Percentiles rank a stretch among this genome's conserved stretches.
Conservation (phyloP, 2,329 filamentous ascomycete genomes). For the Rosellinia necatrix region DNA sequence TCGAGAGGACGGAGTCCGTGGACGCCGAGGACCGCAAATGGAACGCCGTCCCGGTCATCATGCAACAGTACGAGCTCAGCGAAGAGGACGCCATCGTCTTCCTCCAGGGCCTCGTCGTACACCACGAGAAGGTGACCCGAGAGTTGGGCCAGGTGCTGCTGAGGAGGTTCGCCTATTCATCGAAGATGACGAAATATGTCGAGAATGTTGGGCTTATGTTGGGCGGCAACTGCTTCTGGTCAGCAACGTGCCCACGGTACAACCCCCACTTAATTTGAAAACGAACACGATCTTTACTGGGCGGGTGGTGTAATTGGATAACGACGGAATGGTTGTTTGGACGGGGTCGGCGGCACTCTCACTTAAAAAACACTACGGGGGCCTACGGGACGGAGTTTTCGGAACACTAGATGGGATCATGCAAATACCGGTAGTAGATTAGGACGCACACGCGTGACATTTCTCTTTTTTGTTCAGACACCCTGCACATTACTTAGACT, state of each 20-base stretch:
- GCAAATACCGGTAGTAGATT: slow-evolving; percentile 23
- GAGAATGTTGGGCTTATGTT: slow-evolving; percentile 29
- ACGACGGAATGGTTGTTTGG: neutral
- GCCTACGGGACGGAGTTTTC: slow-evolving; percentile 8
- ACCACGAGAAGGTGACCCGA: slow-evolving; percentile 28
- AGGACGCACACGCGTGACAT: slow-evolving; percentile 24
- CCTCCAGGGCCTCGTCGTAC: slow-evolving; percentile 26
- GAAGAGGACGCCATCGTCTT: slow-evolving; percentile 28
- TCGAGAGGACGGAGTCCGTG: slow-evolving; percentile 27
- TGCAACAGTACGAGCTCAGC: slow-evolving; percentile 28
- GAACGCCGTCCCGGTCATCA: slow-evolving; percentile 32
- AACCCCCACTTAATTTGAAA: slow-evolving; percentile 17
- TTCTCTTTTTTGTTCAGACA: neutral
- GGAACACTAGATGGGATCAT: neutral
- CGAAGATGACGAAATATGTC: slow-evolving; percentile 28
- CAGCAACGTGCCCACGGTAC: slow-evolving; percentile 29
- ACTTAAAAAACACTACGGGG: neutral
- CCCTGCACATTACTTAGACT: neutral
- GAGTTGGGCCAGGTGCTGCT: slow-evolving; percentile 24
- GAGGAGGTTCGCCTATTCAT: slow-evolving; percentile 23
- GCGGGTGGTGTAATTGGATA: neutral
- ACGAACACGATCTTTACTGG: slow-evolving; percentile 3
- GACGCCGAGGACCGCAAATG: slow-evolving; percentile 28
- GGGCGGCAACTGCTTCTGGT: slow-evolving; percentile 32
- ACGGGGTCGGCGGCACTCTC: neutral